Percentiles rank a stretch among this genome's conserved stretches.
Evolutionary conservation across 2,329 filamentous ascomycete species (phyloP).

Genomic region (Trichoderma harzianum): DNA sequence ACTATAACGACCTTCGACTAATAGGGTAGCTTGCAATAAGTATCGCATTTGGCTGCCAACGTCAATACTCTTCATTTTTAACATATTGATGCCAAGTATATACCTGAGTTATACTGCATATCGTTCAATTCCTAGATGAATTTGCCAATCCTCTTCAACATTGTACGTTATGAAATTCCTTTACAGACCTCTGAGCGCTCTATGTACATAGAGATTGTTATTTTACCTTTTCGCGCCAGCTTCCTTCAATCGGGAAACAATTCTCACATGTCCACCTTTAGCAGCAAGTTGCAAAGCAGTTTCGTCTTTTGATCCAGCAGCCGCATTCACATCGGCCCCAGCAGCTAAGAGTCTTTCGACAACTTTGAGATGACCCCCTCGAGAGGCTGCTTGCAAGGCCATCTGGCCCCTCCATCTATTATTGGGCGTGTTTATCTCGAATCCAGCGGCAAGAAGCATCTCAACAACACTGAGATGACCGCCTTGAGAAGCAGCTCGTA

Average conservation of each 20-base stretch:
- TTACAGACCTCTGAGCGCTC: too few relatives aligned
- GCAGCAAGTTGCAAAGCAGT: background rate
- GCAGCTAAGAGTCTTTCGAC: background rate
- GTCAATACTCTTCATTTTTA: too few relatives aligned
- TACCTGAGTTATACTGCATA: too few relatives aligned
- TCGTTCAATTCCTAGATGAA: too few relatives aligned
- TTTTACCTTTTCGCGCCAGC: background rate
- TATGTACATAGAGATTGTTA: background rate
- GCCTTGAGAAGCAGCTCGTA: constrained; percentile 3
- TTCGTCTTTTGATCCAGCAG: accelerated
- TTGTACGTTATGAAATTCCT: too few relatives aligned
- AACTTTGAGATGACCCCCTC: background rate
- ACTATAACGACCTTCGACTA: too few relatives aligned
- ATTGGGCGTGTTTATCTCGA: background rate
- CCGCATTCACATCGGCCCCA: background rate
- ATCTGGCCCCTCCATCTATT: background rate
- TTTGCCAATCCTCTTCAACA: too few relatives aligned
- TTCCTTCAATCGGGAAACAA: background rate
- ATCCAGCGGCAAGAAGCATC: background rate
- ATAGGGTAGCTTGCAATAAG: too few relatives aligned
- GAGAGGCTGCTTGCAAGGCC: background rate
- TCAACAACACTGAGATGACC: background rate
- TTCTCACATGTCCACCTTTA: background rate
- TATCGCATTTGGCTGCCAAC: too few relatives aligned
- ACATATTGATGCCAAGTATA: too few relatives aligned